A percentile compares a stretch with the other conserved stretches of the same genome.
phyloP scores from a whole-genome alignment of 169 alveolate species.

The Sarcocystis neurona region DNA sequence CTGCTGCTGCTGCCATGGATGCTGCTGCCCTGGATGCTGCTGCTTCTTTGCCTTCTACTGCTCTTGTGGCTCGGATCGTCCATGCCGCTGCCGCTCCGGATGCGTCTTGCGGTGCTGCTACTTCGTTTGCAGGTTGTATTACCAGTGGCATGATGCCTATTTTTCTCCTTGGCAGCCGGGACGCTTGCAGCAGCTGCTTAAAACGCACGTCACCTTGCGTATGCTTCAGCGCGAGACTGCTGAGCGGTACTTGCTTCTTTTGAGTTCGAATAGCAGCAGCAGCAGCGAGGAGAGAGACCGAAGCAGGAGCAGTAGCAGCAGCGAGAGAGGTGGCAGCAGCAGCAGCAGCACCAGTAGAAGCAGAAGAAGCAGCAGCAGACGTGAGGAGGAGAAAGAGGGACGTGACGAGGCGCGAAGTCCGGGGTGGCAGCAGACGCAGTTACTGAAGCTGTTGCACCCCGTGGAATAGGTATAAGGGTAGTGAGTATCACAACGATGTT shows the following conservation, averaged over 20 bases:
- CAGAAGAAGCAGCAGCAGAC: background rate
- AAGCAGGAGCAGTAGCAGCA: background rate
- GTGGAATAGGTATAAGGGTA: no score
- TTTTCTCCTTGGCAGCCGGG: constrained; percentile 59
- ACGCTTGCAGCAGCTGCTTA: constrained; percentile 49
- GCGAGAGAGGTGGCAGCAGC: background rate
- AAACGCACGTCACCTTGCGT: constrained; percentile 35
- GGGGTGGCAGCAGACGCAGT: no score
- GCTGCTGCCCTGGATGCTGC: no score
- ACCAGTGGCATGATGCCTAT: constrained; percentile 55
- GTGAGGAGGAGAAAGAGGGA: no score
- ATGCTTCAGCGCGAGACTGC: constrained; percentile 54
- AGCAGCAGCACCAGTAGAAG: background rate
- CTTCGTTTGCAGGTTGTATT: constrained; percentile 14
- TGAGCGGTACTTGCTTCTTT: constrained; percentile 27
- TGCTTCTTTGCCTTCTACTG: background rate
- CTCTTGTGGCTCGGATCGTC: background rate
- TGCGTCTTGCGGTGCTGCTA: background rate
- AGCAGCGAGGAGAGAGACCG: background rate
- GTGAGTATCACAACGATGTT: no score
- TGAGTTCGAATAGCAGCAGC: background rate
- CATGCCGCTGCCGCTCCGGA: background rate
- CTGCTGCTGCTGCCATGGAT: no score
- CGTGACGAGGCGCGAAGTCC: no score
- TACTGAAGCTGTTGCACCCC: no score